Base-by-base conservation (phyloP, 768 basidiomycete genomes). In the Leccinum uliginosum region DNA sequence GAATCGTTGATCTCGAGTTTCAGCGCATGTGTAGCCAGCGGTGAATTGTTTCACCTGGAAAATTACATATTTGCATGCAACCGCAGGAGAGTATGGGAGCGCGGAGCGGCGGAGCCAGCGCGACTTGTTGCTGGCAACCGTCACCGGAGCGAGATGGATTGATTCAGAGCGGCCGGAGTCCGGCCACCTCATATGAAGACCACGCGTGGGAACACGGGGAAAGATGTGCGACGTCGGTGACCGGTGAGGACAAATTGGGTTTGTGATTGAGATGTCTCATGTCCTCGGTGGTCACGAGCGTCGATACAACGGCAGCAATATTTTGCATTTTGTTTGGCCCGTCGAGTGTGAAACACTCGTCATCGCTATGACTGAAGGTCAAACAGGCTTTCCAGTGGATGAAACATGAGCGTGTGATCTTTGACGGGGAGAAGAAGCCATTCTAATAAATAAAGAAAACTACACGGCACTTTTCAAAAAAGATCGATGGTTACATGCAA, bases 401-500 rank as follows among this genome's bases (percentile, higher is more conserved):
- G 21, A 26, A 27, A 26, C 21, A 15, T 46, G 24, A 9, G 24
- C 11, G 26, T 4, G 23, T 47, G 1, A 43, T 6, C 11, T 19
- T 6, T 11, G 40, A 19, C n/a, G 40, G n/a, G n/a, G 34, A 14
- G 34, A 19, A 43, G 40, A n/a, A n/a, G n/a, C 38, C 38, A n/a
- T 17, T 17, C 7, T 4, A 5, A 19, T 4, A n/a, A n/a, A n/a
- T 6, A 19, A 40, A 40, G 2, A 40, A 12, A 32, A 40, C 45
- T 58, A 59, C 32, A 58, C 26, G 23, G 26, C 7, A 21, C 6
- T 14, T 46, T 17, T 26, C n/a, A 15, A 58, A 32, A 24, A 40
- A 29, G 19, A 19, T 43, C 1, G 6, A 21, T 17, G n/a, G n/a
- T 32, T 57, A 57, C 56, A 57, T 57, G 56, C 35, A 30, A 32